phyloP scores from a whole-genome alignment of 2,329 filamentous ascomycete species.

The Incumbomyces delicatus region DNA sequence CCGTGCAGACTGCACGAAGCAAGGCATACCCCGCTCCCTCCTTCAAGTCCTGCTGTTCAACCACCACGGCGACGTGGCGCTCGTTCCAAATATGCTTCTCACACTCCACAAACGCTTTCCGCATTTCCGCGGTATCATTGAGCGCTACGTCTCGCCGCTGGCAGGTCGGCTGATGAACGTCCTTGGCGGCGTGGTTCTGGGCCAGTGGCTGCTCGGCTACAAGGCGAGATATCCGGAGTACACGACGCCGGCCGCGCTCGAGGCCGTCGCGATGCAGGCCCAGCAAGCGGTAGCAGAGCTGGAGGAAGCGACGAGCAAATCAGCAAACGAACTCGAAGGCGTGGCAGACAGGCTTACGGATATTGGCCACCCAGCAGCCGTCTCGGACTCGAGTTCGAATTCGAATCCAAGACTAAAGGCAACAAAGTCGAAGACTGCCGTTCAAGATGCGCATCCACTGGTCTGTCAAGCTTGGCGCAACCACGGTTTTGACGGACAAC shows the following conservation, averaged over 20 bases:
- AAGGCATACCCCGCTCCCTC: constrained; percentile 1
- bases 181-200: neutral
- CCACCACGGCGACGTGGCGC: constrained; percentile 5
- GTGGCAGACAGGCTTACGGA: too few species aligned
- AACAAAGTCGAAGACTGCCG: too few species aligned
- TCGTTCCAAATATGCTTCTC: neutral
- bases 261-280: neutral
- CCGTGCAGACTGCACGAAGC: constrained; percentile 7
- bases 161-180: neutral
- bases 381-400: too few species aligned
- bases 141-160: neutral
- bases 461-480: too few species aligned
- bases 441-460: too few species aligned
- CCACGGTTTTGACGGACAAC: too few species aligned
- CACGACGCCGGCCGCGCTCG: neutral
- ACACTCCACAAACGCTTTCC: neutral
- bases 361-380: too few species aligned
- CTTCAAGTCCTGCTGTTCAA: constrained; percentile 10
- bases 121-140: neutral
- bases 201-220: neutral
- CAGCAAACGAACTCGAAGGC: too few species aligned
- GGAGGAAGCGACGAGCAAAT: too few species aligned
- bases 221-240: neutral
- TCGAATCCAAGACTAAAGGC: too few species aligned
- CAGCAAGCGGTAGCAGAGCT: too few species aligned